Conservation (phyloP, 2,329 filamentous ascomycete species). For the Endothia cerciana region DNA sequence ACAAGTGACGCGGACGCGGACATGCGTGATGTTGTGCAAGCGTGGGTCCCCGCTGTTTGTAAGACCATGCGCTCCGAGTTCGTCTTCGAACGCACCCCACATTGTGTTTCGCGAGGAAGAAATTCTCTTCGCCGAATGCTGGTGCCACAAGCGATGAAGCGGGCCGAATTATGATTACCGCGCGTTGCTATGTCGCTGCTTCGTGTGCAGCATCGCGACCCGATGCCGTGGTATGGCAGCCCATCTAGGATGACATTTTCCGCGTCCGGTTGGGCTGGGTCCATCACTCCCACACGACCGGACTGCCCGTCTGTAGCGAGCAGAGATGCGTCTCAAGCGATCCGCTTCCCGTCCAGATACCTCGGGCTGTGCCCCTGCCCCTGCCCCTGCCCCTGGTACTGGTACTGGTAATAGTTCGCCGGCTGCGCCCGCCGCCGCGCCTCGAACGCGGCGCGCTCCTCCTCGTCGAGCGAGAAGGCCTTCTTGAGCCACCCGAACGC, state of each 20-base stretch:
- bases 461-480: slow-evolving; percentile 67
- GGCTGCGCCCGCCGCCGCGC: slow-evolving; percentile 52
- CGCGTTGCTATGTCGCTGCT: too few relatives aligned
- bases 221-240: too few relatives aligned
- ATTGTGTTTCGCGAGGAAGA: slow-evolving; percentile 1
- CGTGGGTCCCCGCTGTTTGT: not conserved
- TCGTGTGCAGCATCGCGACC: too few relatives aligned
- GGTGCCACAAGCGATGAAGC: too few relatives aligned
- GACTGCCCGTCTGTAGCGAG: too few relatives aligned
- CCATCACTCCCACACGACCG: too few relatives aligned
- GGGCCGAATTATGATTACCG: too few relatives aligned
- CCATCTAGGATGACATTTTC: too few relatives aligned
- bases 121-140: not conserved
- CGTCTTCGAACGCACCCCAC: too few relatives aligned
- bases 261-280: too few relatives aligned
- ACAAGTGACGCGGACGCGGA: not conserved
- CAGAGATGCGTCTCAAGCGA: slow-evolving; percentile 37
- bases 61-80: not conserved
- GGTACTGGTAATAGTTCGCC: slow-evolving; percentile 52
- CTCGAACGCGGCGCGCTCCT: slow-evolving; percentile 64
- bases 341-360: slow-evolving; percentile 60
- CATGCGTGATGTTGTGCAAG: not conserved
- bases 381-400: slow-evolving; percentile 36
- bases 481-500: slow-evolving; percentile 72
- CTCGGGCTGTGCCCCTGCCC: slow-evolving; percentile 51